phyloP scores from a whole-genome alignment of 208 protist genomes.

The Acanthamoeba healyi region DNA sequence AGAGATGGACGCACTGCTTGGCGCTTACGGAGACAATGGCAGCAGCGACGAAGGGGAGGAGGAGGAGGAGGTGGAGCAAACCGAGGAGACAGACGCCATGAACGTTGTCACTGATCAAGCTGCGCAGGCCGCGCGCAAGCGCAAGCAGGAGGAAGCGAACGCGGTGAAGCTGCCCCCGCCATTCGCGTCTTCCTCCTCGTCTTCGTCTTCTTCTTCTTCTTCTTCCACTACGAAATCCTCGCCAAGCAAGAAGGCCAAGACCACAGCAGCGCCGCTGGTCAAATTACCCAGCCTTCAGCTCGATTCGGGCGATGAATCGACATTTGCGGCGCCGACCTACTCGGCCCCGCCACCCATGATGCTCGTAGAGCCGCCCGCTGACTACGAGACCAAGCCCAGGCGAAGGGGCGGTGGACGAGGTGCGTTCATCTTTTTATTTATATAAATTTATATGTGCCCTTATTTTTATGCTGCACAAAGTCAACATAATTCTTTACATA shows the following conservation, averaged over 20 bases:
- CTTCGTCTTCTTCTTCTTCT: neutral
- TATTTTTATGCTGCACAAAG: too few species aligned
- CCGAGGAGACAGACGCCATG: neutral
- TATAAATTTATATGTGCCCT: too few species aligned
- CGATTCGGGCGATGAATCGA: neutral
- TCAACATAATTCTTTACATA: too few species aligned
- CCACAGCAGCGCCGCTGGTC: neutral
- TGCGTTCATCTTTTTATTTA: too few species aligned
- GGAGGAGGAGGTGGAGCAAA: neutral
- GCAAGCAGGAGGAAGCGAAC: neutral
- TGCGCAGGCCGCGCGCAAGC: neutral
- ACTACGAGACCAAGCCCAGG: neutral
- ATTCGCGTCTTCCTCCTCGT: neutral
- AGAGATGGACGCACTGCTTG: slow-evolving; percentile 34
- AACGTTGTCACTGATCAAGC: neutral
- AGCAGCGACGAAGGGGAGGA: neutral
- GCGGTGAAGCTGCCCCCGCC: neutral
- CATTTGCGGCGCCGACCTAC: slow-evolving; percentile 13
- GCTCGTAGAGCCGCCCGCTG: neutral
- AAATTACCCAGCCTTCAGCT: neutral
- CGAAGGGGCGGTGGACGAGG: neutral
- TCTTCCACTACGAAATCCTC: neutral
- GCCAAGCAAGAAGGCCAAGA: neutral
- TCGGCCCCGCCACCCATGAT: neutral
- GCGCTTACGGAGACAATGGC: neutral